Conservation (phyloP, 1,139 yeast species). For the Hyphopichia burtonii region DNA sequence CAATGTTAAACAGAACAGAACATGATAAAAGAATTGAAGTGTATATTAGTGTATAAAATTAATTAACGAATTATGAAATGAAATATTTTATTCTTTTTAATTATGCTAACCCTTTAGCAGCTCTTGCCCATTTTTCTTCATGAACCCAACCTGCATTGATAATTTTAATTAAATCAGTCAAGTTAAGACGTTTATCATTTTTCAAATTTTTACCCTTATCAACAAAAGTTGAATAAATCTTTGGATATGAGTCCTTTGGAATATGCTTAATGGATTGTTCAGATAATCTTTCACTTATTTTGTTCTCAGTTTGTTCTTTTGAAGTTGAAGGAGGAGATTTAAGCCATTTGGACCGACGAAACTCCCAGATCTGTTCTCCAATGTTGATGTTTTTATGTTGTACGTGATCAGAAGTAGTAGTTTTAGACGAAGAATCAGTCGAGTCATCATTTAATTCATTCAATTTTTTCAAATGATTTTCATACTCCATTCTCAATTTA, state of each 20-base stretch:
- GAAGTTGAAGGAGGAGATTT: constrained; percentile 9
- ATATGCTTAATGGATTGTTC: constrained; percentile 36
- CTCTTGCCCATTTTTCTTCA: constrained; percentile 62
- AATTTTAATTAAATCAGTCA: constrained; percentile 57
- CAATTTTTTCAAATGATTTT: constrained; percentile 7
- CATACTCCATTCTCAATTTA: constrained; percentile 27
- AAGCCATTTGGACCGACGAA: constrained; percentile 60
- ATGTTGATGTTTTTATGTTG: constrained; percentile 12
- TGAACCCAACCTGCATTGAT: constrained; percentile 72
- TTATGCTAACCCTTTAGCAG: constrained; percentile 45
- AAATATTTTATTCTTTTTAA: no score
- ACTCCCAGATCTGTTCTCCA: constrained; percentile 60
- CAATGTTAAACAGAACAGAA: constrained; percentile 13
- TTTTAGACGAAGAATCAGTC: constrained; percentile 10
- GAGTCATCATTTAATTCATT: constrained; percentile 6
- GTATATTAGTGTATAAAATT: neutral
- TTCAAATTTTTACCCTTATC: constrained; percentile 57
- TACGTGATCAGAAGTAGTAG: constrained; percentile 2
- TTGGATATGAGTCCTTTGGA: constrained; percentile 49
- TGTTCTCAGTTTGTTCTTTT: constrained; percentile 11
- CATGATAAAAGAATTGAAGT: neutral
- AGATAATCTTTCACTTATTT: constrained; percentile 16
- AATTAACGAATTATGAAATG: no score
- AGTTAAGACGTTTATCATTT: constrained; percentile 50
- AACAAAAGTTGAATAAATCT: constrained; percentile 57